Evolutionary conservation across 208 protist genomes (phyloP).

Genomic region (Phytomonas sp.): DNA sequence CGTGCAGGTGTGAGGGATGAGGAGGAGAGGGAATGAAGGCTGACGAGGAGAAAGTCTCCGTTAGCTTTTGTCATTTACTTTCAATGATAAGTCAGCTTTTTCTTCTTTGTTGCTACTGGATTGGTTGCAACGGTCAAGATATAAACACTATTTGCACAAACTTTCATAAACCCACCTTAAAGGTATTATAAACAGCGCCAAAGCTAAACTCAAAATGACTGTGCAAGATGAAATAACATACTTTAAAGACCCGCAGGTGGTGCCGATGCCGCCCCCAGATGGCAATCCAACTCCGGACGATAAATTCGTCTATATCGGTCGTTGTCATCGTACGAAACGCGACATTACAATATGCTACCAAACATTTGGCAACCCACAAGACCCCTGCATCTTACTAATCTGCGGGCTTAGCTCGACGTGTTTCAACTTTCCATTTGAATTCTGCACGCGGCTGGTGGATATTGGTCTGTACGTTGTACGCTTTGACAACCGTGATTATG

Average conservation of each 20-base stretch:
- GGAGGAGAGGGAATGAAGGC: background rate
- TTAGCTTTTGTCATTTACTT: background rate
- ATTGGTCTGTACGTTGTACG: conserved; percentile 62
- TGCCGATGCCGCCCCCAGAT: background rate
- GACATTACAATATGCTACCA: conserved; percentile 72
- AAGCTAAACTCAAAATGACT: background rate
- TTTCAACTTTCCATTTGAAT: conserved; percentile 23
- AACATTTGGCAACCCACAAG: conserved; percentile 43
- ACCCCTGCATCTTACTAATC: conserved; percentile 65
- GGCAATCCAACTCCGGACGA: conserved; percentile 17
- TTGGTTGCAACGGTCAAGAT: background rate
- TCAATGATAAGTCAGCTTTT: background rate
- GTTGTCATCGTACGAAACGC: conserved; percentile 44
- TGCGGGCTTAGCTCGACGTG: conserved; percentile 36
- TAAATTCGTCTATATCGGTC: conserved; percentile 40
- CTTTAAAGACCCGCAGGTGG: background rate
- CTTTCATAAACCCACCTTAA: background rate
- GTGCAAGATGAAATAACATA: background rate
- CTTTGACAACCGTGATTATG: conserved; percentile 75
- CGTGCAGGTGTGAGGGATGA: background rate
- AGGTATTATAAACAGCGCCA: background rate
- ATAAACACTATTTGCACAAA: background rate
- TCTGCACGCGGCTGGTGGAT: conserved; percentile 32
- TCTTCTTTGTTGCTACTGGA: background rate
- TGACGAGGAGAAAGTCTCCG: background rate